A percentile compares a stretch with the other conserved stretches of the same genome.
These are phyloP conservation scores for Darksidea phi DNA, from an alignment of 495 filamentous ascomycete species.

Conservation along the genomic window DNA sequence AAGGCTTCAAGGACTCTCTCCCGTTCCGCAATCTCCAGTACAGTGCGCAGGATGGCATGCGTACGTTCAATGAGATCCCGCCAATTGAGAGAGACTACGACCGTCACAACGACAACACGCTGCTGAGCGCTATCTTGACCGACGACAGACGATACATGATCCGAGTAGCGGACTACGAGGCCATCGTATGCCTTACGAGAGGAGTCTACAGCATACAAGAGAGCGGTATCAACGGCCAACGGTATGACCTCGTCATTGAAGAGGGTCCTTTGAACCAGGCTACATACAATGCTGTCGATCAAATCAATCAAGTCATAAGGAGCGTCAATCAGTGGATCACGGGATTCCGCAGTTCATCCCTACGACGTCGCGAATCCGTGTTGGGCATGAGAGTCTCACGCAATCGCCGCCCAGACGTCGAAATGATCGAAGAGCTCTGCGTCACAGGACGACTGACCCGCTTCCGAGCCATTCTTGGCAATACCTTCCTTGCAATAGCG, in stretches of 20 bases:
- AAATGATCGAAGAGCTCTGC: slow-evolving; percentile 22
- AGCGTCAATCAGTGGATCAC: slow-evolving; percentile 27
- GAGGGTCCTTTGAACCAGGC: slow-evolving; percentile 35
- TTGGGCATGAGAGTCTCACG: not conserved
- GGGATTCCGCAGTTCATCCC: not conserved
- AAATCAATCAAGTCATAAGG: slow-evolving; percentile 34
- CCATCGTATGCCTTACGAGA: slow-evolving; percentile 35
- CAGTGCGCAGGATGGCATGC: slow-evolving; percentile 17
- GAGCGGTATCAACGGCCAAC: slow-evolving; percentile 24
- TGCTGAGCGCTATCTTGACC: slow-evolving; percentile 39
- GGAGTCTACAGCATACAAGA: slow-evolving; percentile 37
- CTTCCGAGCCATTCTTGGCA: slow-evolving; percentile 32
- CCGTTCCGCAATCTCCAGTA: slow-evolving; percentile 42
- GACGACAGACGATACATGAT: slow-evolving; percentile 39
- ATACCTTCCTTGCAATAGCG: slow-evolving; percentile 35
- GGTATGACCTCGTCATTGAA: slow-evolving; percentile 35
- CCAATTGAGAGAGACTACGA: slow-evolving; percentile 34
- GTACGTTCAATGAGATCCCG: slow-evolving; percentile 42
- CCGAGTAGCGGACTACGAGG: slow-evolving; percentile 34
- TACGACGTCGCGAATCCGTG: not conserved
- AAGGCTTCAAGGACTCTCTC: slow-evolving; percentile 40
- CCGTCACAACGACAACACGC: slow-evolving; percentile 25
- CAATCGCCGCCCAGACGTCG: slow-evolving; percentile 18
- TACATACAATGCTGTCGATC: slow-evolving; percentile 32
- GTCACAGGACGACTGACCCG: slow-evolving; percentile 36